A percentile compares a stretch with the other conserved stretches of the same genome.
These are phyloP conservation scores for Fusarium compactum DNA, from an alignment of 2,329 filamentous ascomycete species.

Conservation along the genomic window DNA sequence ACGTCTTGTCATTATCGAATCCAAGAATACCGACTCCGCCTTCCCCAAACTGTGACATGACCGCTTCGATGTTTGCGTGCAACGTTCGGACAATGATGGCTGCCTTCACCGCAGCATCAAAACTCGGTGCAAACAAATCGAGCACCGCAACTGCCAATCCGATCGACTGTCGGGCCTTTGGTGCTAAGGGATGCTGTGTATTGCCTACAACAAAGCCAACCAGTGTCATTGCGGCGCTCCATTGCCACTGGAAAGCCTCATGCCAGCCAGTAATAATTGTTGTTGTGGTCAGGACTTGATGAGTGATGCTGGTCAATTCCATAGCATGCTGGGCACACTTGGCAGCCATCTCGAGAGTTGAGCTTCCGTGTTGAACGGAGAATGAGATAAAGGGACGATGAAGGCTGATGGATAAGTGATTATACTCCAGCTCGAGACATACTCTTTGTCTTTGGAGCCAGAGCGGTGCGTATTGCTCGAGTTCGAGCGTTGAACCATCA, in stretches of 20 bases:
- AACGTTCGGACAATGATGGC: constrained; percentile 6
- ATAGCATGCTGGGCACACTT: constrained; percentile 13
- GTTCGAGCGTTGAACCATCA: not conserved
- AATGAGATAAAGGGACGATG: constrained; percentile 21
- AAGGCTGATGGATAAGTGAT: constrained; percentile 13
- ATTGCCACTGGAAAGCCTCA: constrained; percentile 24
- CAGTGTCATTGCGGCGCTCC: constrained; percentile 17
- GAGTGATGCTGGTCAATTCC: constrained; percentile 4
- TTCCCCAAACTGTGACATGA: constrained; percentile 7
- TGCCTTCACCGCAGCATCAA: constrained; percentile 13
- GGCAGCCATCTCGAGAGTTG: not conserved
- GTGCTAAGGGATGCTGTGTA: not conserved
- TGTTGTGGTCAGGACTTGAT: not conserved
- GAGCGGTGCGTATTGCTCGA: constrained; percentile 11
- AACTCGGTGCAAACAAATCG: constrained; percentile 5
- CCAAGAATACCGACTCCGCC: not conserved
- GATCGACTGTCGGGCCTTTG: not conserved
- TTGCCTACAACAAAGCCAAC: constrained; percentile 8
- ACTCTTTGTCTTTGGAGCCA: constrained; percentile 19
- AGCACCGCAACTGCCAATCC: not conserved
- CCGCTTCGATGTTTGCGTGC: constrained; percentile 12
- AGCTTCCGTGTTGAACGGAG: not conserved
- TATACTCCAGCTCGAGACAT: constrained; percentile 12
- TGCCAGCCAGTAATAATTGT: constrained; percentile 16
- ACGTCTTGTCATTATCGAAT: fast-evolving